A percentile compares a stretch with the other conserved stretches of the same genome.
Conservation (phyloP, 345 rosid genomes). For the Boechera stricta region DNA sequence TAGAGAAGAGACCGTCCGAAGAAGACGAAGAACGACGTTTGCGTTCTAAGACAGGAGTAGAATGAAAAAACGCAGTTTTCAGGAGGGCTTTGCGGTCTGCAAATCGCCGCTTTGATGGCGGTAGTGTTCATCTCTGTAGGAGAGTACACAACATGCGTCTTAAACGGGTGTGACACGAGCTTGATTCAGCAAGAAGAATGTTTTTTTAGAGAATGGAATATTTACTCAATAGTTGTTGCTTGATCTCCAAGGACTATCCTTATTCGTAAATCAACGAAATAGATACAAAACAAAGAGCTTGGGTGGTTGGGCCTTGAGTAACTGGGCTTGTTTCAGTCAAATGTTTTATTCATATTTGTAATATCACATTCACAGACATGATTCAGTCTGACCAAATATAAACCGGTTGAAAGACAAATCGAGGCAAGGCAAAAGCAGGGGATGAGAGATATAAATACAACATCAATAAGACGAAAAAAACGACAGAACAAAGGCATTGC, state of each 20-base stretch:
- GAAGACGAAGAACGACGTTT: constrained; percentile 45
- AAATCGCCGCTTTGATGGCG: constrained; percentile 47
- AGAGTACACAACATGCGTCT: constrained; percentile 19
- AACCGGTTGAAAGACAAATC: neutral
- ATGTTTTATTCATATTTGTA: too few relatives aligned
- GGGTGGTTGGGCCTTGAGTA: neutral
- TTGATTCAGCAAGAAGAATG: neutral
- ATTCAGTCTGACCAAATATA: neutral
- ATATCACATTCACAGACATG: neutral
- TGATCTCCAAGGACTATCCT: constrained; percentile 22
- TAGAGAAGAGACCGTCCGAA: constrained; percentile 10
- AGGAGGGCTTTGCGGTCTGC: constrained; percentile 44
- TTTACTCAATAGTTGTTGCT: constrained; percentile 19
- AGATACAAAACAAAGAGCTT: neutral
- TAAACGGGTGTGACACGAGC: neutral
- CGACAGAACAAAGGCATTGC: constrained; percentile 10
- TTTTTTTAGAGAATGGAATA: constrained; percentile 6
- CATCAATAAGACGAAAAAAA: neutral
- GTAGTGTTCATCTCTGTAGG: constrained; percentile 43
- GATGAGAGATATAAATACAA: neutral
- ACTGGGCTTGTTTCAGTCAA: neutral
- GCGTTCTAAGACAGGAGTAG: constrained; percentile 71
- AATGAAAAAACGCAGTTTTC: constrained; percentile 55
- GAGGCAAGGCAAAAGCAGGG: neutral
- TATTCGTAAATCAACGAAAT: neutral